Evolutionary conservation across 805 yeast genomes (phyloP).

Genomic region (Spathaspora boniae): DNA sequence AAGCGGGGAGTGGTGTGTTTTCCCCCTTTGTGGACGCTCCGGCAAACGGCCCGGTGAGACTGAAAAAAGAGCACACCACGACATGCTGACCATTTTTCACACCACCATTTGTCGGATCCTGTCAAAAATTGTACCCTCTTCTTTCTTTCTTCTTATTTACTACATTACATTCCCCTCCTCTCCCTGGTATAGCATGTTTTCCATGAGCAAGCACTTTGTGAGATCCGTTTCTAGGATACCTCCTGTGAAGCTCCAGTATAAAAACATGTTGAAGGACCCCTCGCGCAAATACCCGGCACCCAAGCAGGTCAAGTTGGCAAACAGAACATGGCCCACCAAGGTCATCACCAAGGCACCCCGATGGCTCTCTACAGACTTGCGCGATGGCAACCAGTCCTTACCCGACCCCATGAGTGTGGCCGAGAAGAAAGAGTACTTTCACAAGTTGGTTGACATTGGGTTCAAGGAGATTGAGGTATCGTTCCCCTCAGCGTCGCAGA

Average conservation of each 20-base stretch:
- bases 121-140: too few relatives aligned
- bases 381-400: conserved; percentile 79
- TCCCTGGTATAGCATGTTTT: neutral
- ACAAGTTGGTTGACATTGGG: conserved; percentile 67
- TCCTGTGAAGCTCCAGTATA: conserved; percentile 17
- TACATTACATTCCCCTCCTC: too few relatives aligned
- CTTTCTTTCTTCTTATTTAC: too few relatives aligned
- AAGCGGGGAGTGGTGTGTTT: too few relatives aligned
- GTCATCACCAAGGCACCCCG: conserved; percentile 68
- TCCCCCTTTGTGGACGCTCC: too few relatives aligned
- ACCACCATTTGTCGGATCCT: too few relatives aligned
- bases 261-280: conserved; percentile 65
- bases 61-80: too few relatives aligned
- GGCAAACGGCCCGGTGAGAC: too few relatives aligned
- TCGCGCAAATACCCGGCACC: conserved; percentile 58
- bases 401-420: conserved; percentile 81
- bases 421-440: conserved; percentile 72
- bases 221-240: conserved; percentile 19
- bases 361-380: conserved; percentile 75
- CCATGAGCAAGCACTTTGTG: too few relatives aligned
- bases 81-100: too few relatives aligned
- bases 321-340: conserved; percentile 71
- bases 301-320: conserved; percentile 51
- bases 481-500: conserved; percentile 79
- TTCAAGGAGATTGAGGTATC: conserved; percentile 80